These are phyloP conservation scores for Eruca vesicaria DNA, from an alignment of 441 rosid species.

Conservation along the genomic window DNA sequence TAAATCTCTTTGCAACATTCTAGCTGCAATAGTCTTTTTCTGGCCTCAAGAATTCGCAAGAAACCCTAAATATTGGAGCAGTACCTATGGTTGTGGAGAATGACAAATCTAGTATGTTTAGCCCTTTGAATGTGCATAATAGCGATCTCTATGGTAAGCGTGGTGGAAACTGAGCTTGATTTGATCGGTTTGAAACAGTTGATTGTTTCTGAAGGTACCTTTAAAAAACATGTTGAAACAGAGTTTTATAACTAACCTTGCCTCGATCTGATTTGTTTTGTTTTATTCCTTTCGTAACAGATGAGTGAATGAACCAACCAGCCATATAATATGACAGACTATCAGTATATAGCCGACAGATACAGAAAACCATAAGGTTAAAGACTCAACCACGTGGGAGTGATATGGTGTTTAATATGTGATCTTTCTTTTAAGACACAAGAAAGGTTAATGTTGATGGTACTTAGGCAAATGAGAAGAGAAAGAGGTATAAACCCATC, in stretches of 20 bases:
- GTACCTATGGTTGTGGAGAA: neutral
- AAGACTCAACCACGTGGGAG: neutral
- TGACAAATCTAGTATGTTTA: conserved; percentile 15
- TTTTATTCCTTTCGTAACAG: conserved; percentile 9
- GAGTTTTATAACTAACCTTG: conserved; percentile 22
- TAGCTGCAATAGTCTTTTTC: conserved; percentile 23
- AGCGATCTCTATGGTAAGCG: neutral
- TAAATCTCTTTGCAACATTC: conserved; percentile 24
- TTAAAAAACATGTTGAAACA: neutral
- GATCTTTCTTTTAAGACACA: conserved; percentile 24
- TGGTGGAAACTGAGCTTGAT: conserved; percentile 6
- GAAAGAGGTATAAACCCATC: conserved; percentile 11
- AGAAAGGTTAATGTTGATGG: conserved; percentile 20
- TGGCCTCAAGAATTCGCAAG: conserved; percentile 5
- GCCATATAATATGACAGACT: conserved; percentile 24
- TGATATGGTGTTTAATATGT: conserved; percentile 5
- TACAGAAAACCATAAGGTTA: neutral
- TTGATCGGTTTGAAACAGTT: conserved; percentile 23
- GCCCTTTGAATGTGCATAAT: conserved; percentile 30
- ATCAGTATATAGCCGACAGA: neutral
- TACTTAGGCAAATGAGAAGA: conserved; percentile 9
- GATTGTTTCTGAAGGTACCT: conserved; percentile 25
- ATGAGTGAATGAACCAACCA: conserved; percentile 22
- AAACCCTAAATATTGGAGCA: neutral
- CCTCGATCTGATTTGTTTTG: conserved; percentile 10